A percentile compares a stretch with the other conserved stretches of the same genome.
phyloP scores from a whole-genome alignment of 1,139 yeast species.

The Suhomyces terraborum region DNA sequence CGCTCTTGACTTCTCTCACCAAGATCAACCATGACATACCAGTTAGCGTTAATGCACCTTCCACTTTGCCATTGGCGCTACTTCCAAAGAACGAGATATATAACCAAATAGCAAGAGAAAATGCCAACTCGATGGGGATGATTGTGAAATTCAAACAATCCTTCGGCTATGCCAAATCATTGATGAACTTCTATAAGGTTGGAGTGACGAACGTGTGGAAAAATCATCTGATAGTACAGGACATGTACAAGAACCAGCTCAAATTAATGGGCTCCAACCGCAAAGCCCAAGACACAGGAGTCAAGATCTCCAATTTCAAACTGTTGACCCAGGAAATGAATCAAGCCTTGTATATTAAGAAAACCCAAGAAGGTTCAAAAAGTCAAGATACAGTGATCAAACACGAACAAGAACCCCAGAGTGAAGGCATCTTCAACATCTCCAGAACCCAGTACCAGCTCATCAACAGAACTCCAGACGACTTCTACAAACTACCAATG shows the following conservation, averaged over 20 bases:
- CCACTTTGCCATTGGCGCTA: conserved; percentile 42
- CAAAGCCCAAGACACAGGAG: conserved; percentile 29
- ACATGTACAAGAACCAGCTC: conserved; percentile 24
- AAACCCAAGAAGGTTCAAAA: conserved; percentile 27
- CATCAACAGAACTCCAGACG: conserved; percentile 58
- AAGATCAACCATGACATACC: not conserved
- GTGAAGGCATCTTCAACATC: conserved; percentile 33
- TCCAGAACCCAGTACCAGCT: conserved; percentile 56
- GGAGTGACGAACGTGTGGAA: conserved; percentile 58
- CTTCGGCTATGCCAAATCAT: conserved; percentile 40
- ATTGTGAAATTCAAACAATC: conserved; percentile 37
- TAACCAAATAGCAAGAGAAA: conserved; percentile 26
- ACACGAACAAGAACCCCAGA: conserved; percentile 14
- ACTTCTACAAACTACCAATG: conserved; percentile 60
- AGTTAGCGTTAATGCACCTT: conserved; percentile 30
- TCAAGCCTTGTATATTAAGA: conserved; percentile 35
- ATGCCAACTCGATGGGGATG: conserved; percentile 23
- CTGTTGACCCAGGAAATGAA: conserved; percentile 39
- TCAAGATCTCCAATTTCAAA: conserved; percentile 28
- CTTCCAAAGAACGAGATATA: conserved; percentile 34
- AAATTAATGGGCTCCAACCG: conserved; percentile 30
- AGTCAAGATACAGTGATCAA: conserved; percentile 25
- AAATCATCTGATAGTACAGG: conserved; percentile 28
- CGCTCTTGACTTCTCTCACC: not conserved
- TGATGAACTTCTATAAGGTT: conserved; percentile 49